Conservation (phyloP, 2,329 filamentous ascomycete genomes). For the Parafenestella ontariensis region DNA sequence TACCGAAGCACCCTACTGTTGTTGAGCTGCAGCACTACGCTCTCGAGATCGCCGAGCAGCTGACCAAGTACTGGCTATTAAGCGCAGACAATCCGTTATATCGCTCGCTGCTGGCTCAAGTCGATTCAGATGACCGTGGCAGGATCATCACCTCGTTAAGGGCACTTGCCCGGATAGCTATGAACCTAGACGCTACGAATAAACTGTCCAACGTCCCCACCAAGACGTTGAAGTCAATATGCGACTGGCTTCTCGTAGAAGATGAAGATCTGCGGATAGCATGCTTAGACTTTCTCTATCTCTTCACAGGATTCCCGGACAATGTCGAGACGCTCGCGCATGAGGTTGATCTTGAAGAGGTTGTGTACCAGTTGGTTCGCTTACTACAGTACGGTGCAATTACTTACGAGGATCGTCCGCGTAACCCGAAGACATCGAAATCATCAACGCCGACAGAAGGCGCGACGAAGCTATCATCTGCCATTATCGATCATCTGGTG, state of each 20-base stretch:
- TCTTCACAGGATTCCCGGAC: constrained; percentile 84
- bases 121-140: constrained; percentile 73
- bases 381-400: constrained; percentile 78
- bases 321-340: constrained; percentile 80
- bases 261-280: constrained; percentile 91
- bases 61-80: constrained; percentile 81
- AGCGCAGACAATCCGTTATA: constrained; percentile 80
- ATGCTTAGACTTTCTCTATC: constrained; percentile 92
- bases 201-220: constrained; percentile 74
- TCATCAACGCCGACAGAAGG: constrained; percentile 36
- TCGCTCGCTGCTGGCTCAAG: constrained; percentile 67
- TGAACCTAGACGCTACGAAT: constrained; percentile 82
- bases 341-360: constrained; percentile 66
- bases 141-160: constrained; percentile 80
- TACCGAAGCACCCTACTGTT: constrained; percentile 74
- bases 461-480: constrained; percentile 68
- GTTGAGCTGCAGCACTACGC: constrained; percentile 90
- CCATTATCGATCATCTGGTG: constrained; percentile 76
- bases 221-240: constrained; percentile 70
- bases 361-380: constrained; percentile 80
- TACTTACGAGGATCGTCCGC: constrained; percentile 64
- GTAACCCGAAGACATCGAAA: constrained; percentile 64
- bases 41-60: constrained; percentile 88
- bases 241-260: constrained; percentile 77
- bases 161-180: constrained; percentile 84